Base-by-base conservation (phyloP, 2,329 filamentous ascomycete genomes). In the Xylariaceae sp. region DNA sequence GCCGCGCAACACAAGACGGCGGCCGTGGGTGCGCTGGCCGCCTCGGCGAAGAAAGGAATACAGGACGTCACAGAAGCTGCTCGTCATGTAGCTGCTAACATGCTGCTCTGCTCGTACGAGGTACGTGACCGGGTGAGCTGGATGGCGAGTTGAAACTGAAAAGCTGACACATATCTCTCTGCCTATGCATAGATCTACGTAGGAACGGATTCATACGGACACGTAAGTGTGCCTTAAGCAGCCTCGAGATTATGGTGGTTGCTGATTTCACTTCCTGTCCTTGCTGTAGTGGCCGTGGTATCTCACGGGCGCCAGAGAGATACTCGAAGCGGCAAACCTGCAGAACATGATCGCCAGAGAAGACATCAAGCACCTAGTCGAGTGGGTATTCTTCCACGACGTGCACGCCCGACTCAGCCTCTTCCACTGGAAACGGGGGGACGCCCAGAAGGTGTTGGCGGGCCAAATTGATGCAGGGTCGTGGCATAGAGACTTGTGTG, bases 21-120 rank as follows among this genome's bases (percentile, higher is more conserved):
- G 5, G 44, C 44, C 1, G 38, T 47, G 1, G 34, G 41, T 7
- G 44, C 44, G 17, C 41, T 47, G 16, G 31, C 29, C 12, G 41
- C 44, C 2, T 47, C 44, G 2, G 34, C 15, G 24, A 41, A 38
- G 24, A 38, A 29, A 12, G 44, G 44, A 3, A 34, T 44, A 3
- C 11, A 19, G 15, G 33, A 5, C 4, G 33, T 34, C 15, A n/a
- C 28, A 2, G 44, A 47, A 9, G 44, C 41, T 9, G 31, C 44
- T 11, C 41, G 38, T 15, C 44, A 47, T 27, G 34, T 47, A 8
- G 44, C 44, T 14, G 27, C 41, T 4, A 40, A 40, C 21, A 47
- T 47, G 44, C 17, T 47, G 2, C 30, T 47, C 7, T 47, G 44
- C 26, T 44, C 37, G 5, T 44, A 41, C 21, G 44, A 44, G 18